Conservation (phyloP, 441 rosid genomes). For the Euphorbia schlechtendalii region DNA sequence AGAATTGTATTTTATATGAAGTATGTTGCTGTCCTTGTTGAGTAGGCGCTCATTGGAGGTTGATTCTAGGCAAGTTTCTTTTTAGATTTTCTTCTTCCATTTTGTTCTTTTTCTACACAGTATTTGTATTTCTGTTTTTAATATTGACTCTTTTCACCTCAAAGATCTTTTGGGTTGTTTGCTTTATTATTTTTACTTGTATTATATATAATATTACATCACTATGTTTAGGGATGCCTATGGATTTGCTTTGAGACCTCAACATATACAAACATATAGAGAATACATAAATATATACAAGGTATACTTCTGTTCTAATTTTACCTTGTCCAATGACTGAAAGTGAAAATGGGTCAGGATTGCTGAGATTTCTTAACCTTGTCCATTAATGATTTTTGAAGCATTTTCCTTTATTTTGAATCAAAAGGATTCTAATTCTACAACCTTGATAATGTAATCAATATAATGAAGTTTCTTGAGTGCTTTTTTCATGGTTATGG, state of each 20-base stretch:
- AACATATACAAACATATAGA: conserved; percentile 79
- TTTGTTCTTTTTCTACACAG: not conserved
- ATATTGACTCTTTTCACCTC: not conserved
- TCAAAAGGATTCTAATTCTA: not conserved
- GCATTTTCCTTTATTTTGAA: not conserved
- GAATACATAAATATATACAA: conserved; percentile 86
- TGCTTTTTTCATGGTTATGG: not conserved
- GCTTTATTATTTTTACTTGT: not conserved
- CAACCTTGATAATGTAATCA: not conserved
- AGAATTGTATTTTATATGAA: conserved; percentile 45
- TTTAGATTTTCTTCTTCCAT: no score
- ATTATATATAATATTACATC: conserved; percentile 1
- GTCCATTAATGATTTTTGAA: not conserved
- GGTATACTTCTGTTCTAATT: conserved; percentile 32
- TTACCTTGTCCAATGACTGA: not conserved
- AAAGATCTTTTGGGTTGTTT: conserved; percentile 1
- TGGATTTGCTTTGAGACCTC: conserved; percentile 98
- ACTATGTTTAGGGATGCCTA: conserved; percentile 73
- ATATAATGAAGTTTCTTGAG: not conserved
- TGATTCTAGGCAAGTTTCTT: conserved; percentile 66
- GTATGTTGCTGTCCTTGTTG: conserved; percentile 95
- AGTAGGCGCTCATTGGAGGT: conserved; percentile 88
- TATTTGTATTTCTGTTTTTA: not conserved
- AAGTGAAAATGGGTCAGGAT: not conserved
- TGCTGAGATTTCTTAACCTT: not conserved